These are phyloP conservation scores for Akanthomyces dipterigenus DNA, from an alignment of 2,329 filamentous ascomycete species.

Conservation along the genomic window DNA sequence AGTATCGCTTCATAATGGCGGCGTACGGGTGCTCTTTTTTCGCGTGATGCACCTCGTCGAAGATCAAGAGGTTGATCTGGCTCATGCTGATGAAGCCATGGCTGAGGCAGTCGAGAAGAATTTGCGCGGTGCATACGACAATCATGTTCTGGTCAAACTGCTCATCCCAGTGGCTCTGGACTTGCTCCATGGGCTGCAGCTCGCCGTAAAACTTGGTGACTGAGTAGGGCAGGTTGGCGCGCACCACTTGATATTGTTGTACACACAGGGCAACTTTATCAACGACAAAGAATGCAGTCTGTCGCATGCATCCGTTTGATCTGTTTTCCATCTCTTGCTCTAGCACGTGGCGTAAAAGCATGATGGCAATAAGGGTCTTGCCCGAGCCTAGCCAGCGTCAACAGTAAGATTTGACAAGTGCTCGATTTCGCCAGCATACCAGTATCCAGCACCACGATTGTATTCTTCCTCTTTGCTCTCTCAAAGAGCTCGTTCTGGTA, in stretches of 20 bases:
- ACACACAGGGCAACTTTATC: conserved; percentile 86
- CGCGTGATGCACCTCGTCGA: conserved; percentile 93
- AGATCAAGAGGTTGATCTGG: conserved; percentile 82
- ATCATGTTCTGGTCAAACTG: conserved; percentile 63
- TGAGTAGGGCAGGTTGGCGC: conserved; percentile 70
- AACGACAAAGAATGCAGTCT: conserved; percentile 81
- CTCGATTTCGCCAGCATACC: conserved; percentile 37
- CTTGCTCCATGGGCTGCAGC: conserved; percentile 42
- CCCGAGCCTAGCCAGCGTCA: conserved; percentile 59
- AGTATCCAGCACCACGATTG: conserved; percentile 91
- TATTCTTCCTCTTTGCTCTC: conserved; percentile 74
- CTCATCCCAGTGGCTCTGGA: conserved; percentile 43
- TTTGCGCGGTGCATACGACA: conserved; percentile 86
- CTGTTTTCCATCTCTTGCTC: conserved; percentile 70
- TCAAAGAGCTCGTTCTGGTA: conserved; percentile 93
- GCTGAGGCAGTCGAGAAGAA: conserved; percentile 70
- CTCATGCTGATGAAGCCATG: conserved; percentile 74
- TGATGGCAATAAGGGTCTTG: conserved; percentile 91
- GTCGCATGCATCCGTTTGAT: conserved; percentile 48
- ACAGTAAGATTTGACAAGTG: not conserved
- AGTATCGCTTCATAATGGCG: conserved; percentile 82
- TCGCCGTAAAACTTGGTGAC: conserved; percentile 70
- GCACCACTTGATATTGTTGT: conserved; percentile 79
- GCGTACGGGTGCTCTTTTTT: conserved; percentile 93
- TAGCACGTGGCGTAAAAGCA: conserved; percentile 71